These are phyloP conservation scores for Zymoseptoria brevis DNA, from an alignment of 2,329 filamentous ascomycete genomes.

Conservation along the genomic window DNA sequence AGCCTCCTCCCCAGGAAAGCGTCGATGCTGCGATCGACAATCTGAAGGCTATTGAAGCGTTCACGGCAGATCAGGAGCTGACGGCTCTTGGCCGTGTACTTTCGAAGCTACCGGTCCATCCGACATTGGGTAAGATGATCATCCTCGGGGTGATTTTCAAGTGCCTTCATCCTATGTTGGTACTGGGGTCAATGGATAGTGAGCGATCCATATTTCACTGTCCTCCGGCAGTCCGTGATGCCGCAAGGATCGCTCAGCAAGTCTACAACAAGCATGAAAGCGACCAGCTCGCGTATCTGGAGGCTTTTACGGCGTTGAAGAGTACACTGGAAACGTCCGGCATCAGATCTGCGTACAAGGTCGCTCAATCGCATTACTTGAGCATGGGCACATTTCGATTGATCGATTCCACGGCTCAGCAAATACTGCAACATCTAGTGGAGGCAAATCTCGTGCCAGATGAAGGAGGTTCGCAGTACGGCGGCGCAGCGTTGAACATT, in stretches of 20 bases:
- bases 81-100: constrained; percentile 43
- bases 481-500: constrained; percentile 32
- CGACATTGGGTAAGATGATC: constrained; percentile 43
- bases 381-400: constrained; percentile 31
- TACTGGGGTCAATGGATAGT: constrained; percentile 33
- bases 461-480: constrained; percentile 9
- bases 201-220: constrained; percentile 31
- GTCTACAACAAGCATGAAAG: constrained; percentile 34
- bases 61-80: constrained; percentile 37
- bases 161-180: constrained; percentile 45
- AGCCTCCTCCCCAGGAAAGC: constrained; percentile 35
- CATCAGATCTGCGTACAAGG: constrained; percentile 22
- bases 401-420: constrained; percentile 30
- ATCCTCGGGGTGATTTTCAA: constrained; percentile 45
- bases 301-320: constrained; percentile 37
- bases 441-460: constrained; percentile 29
- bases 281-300: constrained; percentile 41
- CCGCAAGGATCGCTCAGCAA: constrained; percentile 21
- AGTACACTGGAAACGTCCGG: constrained; percentile 27
- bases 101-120: constrained; percentile 35
- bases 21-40: constrained; percentile 34
- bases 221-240: constrained; percentile 20
- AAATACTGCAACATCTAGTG: constrained; percentile 34
- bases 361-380: constrained; percentile 28
- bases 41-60: constrained; percentile 35